These are phyloP conservation scores for Hypsizygus marmoreus DNA, from an alignment of 768 basidiomycete genomes.

Conservation along the genomic window DNA sequence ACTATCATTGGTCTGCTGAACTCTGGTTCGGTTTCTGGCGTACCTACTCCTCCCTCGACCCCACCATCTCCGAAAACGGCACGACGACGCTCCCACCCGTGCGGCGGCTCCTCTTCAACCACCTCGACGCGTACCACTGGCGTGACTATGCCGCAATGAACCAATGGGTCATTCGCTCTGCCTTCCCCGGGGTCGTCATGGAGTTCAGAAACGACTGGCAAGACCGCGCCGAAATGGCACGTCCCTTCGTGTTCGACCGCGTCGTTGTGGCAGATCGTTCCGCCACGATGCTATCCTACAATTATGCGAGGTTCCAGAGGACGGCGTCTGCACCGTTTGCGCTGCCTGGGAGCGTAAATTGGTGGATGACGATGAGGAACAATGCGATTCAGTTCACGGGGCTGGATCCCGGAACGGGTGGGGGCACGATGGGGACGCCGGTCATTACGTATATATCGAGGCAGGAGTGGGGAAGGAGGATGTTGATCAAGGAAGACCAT, in stretches of 20 bases:
- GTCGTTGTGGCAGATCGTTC: slow-evolving; percentile 86
- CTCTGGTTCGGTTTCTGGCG: slow-evolving; percentile 93
- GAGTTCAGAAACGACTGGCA: slow-evolving; percentile 85
- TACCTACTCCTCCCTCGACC: slow-evolving; percentile 82
- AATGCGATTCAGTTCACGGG: slow-evolving; percentile 76
- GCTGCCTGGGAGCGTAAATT: slow-evolving; percentile 72
- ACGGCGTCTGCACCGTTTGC: slow-evolving; percentile 75
- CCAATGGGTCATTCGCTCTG: slow-evolving; percentile 76
- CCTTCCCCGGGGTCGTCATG: slow-evolving; percentile 78
- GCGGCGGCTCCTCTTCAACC: slow-evolving; percentile 75
- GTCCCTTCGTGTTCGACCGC: slow-evolving; percentile 81
- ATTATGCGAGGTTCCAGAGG: slow-evolving; percentile 71
- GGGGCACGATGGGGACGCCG: slow-evolving; percentile 53
- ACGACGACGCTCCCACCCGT: slow-evolving; percentile 73
- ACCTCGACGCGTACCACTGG: slow-evolving; percentile 78
- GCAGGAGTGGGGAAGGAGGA: slow-evolving; percentile 86
- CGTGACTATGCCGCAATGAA: slow-evolving; percentile 93
- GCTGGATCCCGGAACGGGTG: slow-evolving; percentile 42
- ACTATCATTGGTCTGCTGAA: slow-evolving; percentile 94
- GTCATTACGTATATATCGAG: slow-evolving; percentile 94
- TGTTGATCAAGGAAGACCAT: slow-evolving; percentile 76
- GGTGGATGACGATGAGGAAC: slow-evolving; percentile 83
- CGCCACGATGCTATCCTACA: slow-evolving; percentile 73
- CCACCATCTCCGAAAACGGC: slow-evolving; percentile 62
- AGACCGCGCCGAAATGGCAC: slow-evolving; percentile 71